Base-by-base conservation (phyloP, 2,329 filamentous ascomycete genomes). In the Aspergillus sojae region DNA sequence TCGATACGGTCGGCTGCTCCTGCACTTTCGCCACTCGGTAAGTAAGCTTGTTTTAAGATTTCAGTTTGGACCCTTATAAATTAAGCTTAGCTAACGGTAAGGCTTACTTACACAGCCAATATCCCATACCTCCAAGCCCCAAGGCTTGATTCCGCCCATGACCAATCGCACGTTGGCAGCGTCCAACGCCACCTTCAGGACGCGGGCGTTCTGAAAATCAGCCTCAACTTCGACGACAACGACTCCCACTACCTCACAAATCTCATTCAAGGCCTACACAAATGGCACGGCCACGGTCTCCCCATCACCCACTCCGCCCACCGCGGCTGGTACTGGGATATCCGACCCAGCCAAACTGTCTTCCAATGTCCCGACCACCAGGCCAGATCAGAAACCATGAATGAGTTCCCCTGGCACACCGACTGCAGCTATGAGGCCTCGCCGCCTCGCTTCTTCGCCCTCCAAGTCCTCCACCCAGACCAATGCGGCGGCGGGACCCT, bases 321-420 rank as follows among this genome's bases (percentile, higher is more conserved):
- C 0, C 72, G 74, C 5, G 80, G 80, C 5, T 82, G 79, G 80
- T 82, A 81, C 65, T 82, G 80, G 80, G 80, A 82, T 50, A 72
- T 81, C 4, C 75, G 75, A 0, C 80, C 78, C 3, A 72, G 65
- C 46, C 53, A 61, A 11, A 61, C 52, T 14, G 70, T 32, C 36
- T 76, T 74, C 16, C 75, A 80, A 54, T 71, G 72, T 36, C 67
- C 61, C 11, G 66, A 68, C 30, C 72, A 77, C 34, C 77, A 75
- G 21, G 80, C 80, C 0, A 70, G 79, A 0, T 80, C 77, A 0
- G 80, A 82, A 63, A 82, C 80, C 1, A 81, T 79, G 77, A 64
- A 75, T 0, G 69, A 77, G 1, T 82, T 82, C 34, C 76, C 80
- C 0, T 82, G 80, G 80, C 80, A 82, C 56, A 82, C 78, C 0